Evolutionary conservation across 257 asterid genomes (phyloP).

Genomic region (Fraxinus americana): DNA sequence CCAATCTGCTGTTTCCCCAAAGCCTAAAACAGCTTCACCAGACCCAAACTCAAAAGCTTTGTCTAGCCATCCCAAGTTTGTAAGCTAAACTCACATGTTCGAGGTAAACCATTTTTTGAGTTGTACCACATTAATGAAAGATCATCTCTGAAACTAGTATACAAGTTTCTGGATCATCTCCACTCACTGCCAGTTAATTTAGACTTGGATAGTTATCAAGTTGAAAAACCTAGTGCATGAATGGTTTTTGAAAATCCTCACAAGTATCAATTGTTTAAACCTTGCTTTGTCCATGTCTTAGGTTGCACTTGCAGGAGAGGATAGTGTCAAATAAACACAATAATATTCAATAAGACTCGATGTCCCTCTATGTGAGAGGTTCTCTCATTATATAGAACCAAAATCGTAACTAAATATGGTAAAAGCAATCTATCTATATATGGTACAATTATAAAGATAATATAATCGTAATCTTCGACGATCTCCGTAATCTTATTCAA

Average conservation of each 20-base stretch:
- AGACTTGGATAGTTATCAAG: background rate
- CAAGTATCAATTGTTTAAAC: background rate
- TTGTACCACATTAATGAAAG: background rate
- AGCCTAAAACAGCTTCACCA: background rate
- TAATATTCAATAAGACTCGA: too few species aligned
- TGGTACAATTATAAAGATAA: too few species aligned
- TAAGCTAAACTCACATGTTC: background rate
- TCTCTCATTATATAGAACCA: too few species aligned
- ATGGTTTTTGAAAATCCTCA: background rate
- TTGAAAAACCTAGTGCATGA: background rate
- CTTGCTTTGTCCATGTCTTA: background rate
- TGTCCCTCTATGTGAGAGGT: too few species aligned
- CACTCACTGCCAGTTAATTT: background rate
- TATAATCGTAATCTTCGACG: too few species aligned
- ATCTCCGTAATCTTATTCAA: too few species aligned
- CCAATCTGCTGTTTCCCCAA: background rate
- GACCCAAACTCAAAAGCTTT: background rate
- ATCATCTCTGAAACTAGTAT: background rate
- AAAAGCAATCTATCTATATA: too few species aligned
- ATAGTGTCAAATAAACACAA: background rate
- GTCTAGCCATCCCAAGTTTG: background rate
- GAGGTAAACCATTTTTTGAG: slow-evolving; percentile 1
- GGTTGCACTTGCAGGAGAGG: background rate
- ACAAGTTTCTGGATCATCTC: background rate
- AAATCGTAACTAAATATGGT: too few species aligned